Base-by-base conservation (phyloP, 2,329 filamentous ascomycete genomes). In the Gnomoniopsis sp. region DNA sequence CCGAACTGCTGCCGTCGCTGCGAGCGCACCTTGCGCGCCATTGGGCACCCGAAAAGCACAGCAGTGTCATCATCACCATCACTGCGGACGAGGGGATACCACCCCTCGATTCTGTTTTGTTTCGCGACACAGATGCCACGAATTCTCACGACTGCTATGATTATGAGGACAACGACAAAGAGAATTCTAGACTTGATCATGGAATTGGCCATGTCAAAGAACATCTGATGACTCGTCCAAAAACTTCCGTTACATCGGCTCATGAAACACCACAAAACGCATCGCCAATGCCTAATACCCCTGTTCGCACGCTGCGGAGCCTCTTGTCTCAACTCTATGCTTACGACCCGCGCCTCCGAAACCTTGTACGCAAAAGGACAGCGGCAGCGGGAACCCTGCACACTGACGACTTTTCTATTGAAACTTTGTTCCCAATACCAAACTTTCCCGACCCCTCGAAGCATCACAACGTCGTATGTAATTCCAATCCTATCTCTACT, bases 251-350 rank as follows among this genome's bases (percentile, higher is more conserved):
- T 43, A 47, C 12, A 15, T 46, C 46, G 36, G 2, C 47, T 33
- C 34, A 26, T 51, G 17, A 46, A 48, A 49, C 19, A 56, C 1
- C 23, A 57, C 52, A 2, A 59, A 50, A 6, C 50, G 22, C 6
- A 62, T 53, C 3, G 58, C 61, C 7, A 59, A 65, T 17, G 51
- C 57, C 3, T 47, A 61, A 2, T 65, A 62, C 43, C 64, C 68
- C 0, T 67, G 67, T 1, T 58, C 49, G 0, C 63, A 69, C 2
- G 69, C 70, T 61, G 34, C 69, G 70, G 23, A 67, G 61, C 59
- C 58, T 72, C 1, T 59, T 71, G 8, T 64, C 64, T 2, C 69
- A 70, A 61, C 64, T 73, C 1, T 72, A 68, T 51, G 55, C 57
- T 2, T 67, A 69, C 19, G 70, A 72, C 36, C 63, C 68, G 2